These are phyloP conservation scores for Vigna trinervia DNA, from an alignment of 306 rosid genomes.

Conservation along the genomic window DNA sequence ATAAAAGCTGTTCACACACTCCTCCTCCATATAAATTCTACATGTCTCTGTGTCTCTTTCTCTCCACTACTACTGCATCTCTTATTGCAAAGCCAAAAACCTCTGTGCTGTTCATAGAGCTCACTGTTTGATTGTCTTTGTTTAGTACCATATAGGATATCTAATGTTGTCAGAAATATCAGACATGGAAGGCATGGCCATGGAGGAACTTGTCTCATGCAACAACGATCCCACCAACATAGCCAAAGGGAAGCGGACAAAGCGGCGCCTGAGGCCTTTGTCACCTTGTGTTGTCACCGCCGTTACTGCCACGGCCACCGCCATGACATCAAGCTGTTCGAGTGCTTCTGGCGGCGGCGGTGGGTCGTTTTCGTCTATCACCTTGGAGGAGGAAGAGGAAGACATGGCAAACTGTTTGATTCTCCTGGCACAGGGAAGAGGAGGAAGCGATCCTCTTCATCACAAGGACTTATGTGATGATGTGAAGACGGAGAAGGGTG, in stretches of 20 bases:
- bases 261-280: conserved; percentile 59
- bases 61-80: conserved; percentile 16
- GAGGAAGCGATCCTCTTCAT: not conserved
- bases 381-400: conserved; percentile 69
- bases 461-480: not conserved
- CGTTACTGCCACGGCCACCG: not conserved
- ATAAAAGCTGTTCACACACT: conserved; percentile 33
- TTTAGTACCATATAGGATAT: not conserved
- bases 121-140: conserved; percentile 20
- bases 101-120: not conserved
- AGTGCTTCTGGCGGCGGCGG: conserved; percentile 49
- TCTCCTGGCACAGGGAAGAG: conserved; percentile 70
- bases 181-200: conserved; percentile 54
- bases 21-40: conserved; percentile 31
- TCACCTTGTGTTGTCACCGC: conserved; percentile 45
- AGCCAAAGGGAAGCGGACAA: conserved; percentile 69
- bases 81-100: not conserved
- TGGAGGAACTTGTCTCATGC: conserved; percentile 48
- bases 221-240: conserved; percentile 35
- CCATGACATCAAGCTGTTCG: conserved; percentile 63
- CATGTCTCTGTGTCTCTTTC: conserved; percentile 35
- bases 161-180: conserved; percentile 31
- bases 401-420: conserved; percentile 97
- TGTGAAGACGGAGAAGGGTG: not conserved
- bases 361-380: conserved; percentile 59